Percentiles rank a stretch among this genome's conserved stretches.
These are phyloP conservation scores for Jackrogersella minutella DNA, from an alignment of 495 filamentous ascomycete species.

Conservation along the genomic window DNA sequence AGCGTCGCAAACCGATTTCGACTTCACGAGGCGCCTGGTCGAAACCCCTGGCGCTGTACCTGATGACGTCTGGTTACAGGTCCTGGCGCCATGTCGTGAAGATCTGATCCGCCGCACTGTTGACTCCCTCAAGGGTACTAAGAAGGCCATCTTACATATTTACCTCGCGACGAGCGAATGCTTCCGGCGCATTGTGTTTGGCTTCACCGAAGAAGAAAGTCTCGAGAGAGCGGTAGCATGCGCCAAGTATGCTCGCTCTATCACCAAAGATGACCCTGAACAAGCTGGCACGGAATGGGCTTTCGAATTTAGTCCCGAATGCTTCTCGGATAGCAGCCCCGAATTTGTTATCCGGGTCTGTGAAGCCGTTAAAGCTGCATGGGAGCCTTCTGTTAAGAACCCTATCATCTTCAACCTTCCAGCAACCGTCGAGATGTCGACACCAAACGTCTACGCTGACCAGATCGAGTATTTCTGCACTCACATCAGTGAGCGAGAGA, in stretches of 20 bases:
- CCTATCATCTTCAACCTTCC: conserved; percentile 98
- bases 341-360: conserved; percentile 87
- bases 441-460: conserved; percentile 96
- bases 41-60: conserved; percentile 87
- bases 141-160: conserved; percentile 96
- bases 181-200: conserved; percentile 90
- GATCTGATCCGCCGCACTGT: conserved; percentile 93
- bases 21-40: conserved; percentile 89
- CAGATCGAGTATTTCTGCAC: conserved; percentile 96
- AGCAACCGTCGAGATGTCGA: conserved; percentile 94
- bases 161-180: conserved; percentile 95
- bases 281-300: conserved; percentile 83
- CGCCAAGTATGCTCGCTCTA: conserved; percentile 82
- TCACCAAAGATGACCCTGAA: conserved; percentile 93
- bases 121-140: conserved; percentile 85
- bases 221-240: conserved; percentile 86
- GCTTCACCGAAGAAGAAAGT: conserved; percentile 82
- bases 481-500: conserved; percentile 74
- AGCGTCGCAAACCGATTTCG: conserved; percentile 91
- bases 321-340: conserved; percentile 88
- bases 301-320: conserved; percentile 96
- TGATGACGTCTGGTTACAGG: conserved; percentile 95
- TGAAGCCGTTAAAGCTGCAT: conserved; percentile 94
- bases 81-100: conserved; percentile 90
- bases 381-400: conserved; percentile 81